phyloP scores from a whole-genome alignment of 108 stramenopile species.

The Hondaea fermentalgiana region DNA sequence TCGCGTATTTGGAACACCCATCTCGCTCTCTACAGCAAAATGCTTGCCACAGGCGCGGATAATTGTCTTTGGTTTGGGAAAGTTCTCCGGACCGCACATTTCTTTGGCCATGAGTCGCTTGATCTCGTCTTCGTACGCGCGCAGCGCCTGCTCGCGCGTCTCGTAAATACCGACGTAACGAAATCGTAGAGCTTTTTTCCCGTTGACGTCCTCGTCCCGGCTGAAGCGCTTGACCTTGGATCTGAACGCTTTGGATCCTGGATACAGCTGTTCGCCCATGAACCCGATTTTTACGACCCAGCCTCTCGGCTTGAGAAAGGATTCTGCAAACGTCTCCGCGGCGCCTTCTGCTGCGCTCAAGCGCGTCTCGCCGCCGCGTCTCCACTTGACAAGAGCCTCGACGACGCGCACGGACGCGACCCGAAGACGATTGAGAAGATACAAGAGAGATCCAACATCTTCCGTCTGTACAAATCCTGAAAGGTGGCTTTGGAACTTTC shows the following conservation, averaged over 20 bases:
- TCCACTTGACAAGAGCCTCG: neutral
- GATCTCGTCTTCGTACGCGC: neutral
- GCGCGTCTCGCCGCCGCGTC: neutral
- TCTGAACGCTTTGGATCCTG: neutral
- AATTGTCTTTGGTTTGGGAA: neutral
- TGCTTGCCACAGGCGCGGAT: neutral
- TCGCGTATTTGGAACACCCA: neutral
- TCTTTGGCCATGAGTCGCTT: neutral
- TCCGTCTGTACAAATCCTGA: neutral
- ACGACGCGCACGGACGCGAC: neutral
- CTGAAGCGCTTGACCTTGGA: constrained; percentile 1
- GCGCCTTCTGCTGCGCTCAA: neutral
- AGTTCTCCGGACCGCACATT: neutral
- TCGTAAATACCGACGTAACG: neutral
- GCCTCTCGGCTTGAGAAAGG: neutral
- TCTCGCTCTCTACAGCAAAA: neutral
- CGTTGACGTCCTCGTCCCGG: neutral
- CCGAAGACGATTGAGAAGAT: neutral
- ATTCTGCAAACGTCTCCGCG: neutral
- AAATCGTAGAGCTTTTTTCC: neutral
- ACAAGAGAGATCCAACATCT: neutral
- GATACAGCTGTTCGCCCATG: neutral
- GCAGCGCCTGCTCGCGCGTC: neutral
- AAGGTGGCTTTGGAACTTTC: neutral
- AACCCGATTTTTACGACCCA: neutral